phyloP scores from a whole-genome alignment of 116 monocot genomes.

The Iris pallida region DNA sequence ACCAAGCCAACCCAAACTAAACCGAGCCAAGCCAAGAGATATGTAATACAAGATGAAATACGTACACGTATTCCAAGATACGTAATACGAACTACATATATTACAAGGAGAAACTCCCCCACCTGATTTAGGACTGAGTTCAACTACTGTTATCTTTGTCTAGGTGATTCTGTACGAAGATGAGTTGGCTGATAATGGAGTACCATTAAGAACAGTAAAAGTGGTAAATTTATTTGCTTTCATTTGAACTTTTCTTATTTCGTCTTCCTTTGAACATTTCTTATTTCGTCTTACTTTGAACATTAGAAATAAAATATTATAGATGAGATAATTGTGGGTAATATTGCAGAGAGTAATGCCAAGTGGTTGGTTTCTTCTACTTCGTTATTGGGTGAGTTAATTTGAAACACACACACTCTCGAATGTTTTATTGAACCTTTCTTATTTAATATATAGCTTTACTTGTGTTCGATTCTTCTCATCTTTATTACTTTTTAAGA shows the following conservation, averaged over 20 bases:
- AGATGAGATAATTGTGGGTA: constrained; percentile 1
- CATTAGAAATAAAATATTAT: background rate
- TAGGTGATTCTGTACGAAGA: constrained; percentile 94
- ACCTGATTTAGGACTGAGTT: background rate
- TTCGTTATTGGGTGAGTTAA: constrained; percentile 79
- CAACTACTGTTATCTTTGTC: background rate
- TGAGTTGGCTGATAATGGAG: constrained; percentile 88
- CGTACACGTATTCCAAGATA: too few species aligned
- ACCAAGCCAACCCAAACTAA: too few species aligned
- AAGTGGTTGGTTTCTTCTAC: constrained; percentile 90
- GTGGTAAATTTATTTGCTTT: constrained; percentile 49
- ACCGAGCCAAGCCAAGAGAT: too few species aligned
- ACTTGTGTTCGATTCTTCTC: too few species aligned
- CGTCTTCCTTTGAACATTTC: background rate
- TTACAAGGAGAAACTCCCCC: background rate
- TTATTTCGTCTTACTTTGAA: too few species aligned
- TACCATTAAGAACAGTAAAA: constrained; percentile 82
- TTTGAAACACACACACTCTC: too few species aligned
- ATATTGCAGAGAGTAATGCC: constrained; percentile 86
- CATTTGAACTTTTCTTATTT: too few species aligned
- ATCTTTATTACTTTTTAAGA: too few species aligned
- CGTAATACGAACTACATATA: too few species aligned
- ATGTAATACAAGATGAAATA: too few species aligned
- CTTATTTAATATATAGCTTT: too few species aligned
- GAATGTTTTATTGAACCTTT: too few species aligned